A percentile compares a stretch with the other conserved stretches of the same genome.
Evolutionary conservation across 2,329 filamentous ascomycete species (phyloP).

Genomic region (Colletotrichum sp.): DNA sequence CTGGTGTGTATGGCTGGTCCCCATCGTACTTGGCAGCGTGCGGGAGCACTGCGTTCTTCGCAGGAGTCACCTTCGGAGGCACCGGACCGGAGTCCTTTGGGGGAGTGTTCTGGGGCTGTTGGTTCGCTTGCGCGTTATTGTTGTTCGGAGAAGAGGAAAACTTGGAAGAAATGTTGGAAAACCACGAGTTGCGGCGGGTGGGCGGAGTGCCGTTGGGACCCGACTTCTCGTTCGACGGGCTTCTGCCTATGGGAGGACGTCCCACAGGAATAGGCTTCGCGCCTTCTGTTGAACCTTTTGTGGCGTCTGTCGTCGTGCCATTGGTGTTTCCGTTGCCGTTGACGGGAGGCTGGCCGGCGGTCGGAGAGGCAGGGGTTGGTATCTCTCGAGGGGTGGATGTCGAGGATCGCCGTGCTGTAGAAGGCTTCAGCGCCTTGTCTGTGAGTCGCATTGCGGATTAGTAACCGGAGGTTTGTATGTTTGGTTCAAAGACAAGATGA

Average conservation of each 20-base stretch:
- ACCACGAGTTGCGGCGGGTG: slow-evolving; percentile 81
- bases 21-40: slow-evolving; percentile 61
- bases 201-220: slow-evolving; percentile 37
- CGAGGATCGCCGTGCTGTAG: slow-evolving; percentile 5
- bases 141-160: slow-evolving; percentile 69
- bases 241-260: slow-evolving; percentile 35
- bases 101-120: slow-evolving; percentile 35
- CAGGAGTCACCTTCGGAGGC: slow-evolving; percentile 51
- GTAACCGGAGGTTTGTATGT: not conserved
- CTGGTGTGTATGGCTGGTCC: slow-evolving; percentile 73
- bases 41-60: slow-evolving; percentile 64
- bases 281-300: slow-evolving; percentile 4
- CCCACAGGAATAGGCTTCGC: slow-evolving; percentile 32
- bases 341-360: not conserved
- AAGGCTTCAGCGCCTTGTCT: slow-evolving; percentile 15
- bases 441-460: slow-evolving; percentile 16
- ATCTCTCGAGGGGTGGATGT: slow-evolving; percentile 6
- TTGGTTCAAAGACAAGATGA: not conserved
- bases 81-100: slow-evolving; percentile 34
- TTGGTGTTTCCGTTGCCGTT: slow-evolving; percentile 11
- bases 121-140: slow-evolving; percentile 37
- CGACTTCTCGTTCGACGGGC: slow-evolving; percentile 34
- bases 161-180: slow-evolving; percentile 90
- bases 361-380: slow-evolving; percentile 5
- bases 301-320: not conserved